phyloP scores from a whole-genome alignment of 1,139 yeast genomes.

The Komagataea norvegica region DNA sequence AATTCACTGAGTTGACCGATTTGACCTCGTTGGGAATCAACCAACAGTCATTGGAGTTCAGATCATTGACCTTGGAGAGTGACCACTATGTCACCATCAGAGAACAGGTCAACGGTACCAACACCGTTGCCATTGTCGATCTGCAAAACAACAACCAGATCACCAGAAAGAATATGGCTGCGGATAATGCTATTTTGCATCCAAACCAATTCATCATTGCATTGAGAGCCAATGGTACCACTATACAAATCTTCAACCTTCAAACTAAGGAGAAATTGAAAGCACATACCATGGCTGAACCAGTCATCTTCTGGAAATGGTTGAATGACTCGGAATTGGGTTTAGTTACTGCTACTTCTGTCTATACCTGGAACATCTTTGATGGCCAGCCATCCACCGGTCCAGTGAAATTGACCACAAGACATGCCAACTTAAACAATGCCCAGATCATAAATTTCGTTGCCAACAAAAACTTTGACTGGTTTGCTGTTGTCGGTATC shows the following conservation, averaged over 20 bases:
- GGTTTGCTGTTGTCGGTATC: constrained; percentile 96
- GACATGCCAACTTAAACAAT: constrained; percentile 75
- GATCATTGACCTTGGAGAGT: constrained; percentile 90
- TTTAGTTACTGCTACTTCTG: constrained; percentile 70
- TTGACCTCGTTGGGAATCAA: constrained; percentile 81
- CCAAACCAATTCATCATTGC: constrained; percentile 86
- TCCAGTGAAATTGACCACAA: constrained; percentile 74
- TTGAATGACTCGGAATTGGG: constrained; percentile 69
- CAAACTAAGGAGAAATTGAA: constrained; percentile 84
- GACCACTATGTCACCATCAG: constrained; percentile 88
- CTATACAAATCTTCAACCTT: constrained; percentile 89
- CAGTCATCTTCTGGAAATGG: constrained; percentile 97
- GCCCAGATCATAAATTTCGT: constrained; percentile 90
- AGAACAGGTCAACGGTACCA: constrained; percentile 70
- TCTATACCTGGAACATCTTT: constrained; percentile 79
- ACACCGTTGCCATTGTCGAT: constrained; percentile 89
- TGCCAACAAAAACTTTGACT: constrained; percentile 73
- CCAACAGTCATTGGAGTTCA: constrained; percentile 81
- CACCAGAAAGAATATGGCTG: constrained; percentile 89
- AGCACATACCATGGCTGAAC: constrained; percentile 81
- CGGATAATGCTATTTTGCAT: constrained; percentile 97
- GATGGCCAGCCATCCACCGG: constrained; percentile 72
- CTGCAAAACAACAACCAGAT: constrained; percentile 69
- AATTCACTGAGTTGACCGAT: constrained; percentile 70
- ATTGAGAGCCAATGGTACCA: constrained; percentile 92